These are phyloP conservation scores for Boeremia exigua DNA, from an alignment of 2,329 filamentous ascomycete species.

Conservation along the genomic window DNA sequence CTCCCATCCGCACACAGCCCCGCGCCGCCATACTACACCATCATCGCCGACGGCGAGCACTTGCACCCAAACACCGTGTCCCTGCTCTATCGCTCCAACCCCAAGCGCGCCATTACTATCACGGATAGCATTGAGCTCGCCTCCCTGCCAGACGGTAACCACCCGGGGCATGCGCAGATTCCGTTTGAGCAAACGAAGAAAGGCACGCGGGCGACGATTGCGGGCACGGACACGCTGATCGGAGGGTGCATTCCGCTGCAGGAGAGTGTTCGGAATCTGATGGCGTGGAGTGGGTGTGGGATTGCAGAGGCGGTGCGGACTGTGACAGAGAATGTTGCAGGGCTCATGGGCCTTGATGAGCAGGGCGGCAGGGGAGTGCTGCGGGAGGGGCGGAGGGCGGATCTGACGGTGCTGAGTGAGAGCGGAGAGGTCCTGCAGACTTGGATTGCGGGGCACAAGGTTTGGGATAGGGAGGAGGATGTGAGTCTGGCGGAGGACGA, in stretches of 20 bases:
- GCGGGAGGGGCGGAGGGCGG: constrained; percentile 54
- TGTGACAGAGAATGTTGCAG: constrained; percentile 59
- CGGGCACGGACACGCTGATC: constrained; percentile 60
- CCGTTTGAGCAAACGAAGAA: constrained; percentile 56
- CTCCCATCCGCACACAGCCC: constrained; percentile 30
- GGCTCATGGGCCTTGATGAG: constrained; percentile 56
- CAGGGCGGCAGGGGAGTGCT: constrained; percentile 52
- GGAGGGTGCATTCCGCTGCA: constrained; percentile 60
- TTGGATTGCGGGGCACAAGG: constrained; percentile 57
- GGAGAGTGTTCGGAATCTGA: constrained; percentile 58
- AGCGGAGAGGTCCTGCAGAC: constrained; percentile 57
- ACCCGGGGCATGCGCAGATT: constrained; percentile 61
- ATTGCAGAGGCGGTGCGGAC: constrained; percentile 57
- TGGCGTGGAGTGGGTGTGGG: constrained; percentile 54
- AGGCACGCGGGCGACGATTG: constrained; percentile 58
- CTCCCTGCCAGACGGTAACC: constrained; percentile 58
- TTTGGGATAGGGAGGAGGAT: constrained; percentile 52
- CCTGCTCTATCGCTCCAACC: constrained; percentile 56
- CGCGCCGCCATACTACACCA: constrained; percentile 55
- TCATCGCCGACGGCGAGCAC: constrained; percentile 63
- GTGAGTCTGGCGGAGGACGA: constrained; percentile 34
- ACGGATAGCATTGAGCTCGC: constrained; percentile 63
- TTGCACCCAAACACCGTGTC: constrained; percentile 58
- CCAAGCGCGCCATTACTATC: constrained; percentile 57
- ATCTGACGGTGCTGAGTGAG: constrained; percentile 57